Evolutionary conservation across 2,329 filamentous ascomycete species (phyloP).

Genomic region (Scolecobasidium constrictum): DNA sequence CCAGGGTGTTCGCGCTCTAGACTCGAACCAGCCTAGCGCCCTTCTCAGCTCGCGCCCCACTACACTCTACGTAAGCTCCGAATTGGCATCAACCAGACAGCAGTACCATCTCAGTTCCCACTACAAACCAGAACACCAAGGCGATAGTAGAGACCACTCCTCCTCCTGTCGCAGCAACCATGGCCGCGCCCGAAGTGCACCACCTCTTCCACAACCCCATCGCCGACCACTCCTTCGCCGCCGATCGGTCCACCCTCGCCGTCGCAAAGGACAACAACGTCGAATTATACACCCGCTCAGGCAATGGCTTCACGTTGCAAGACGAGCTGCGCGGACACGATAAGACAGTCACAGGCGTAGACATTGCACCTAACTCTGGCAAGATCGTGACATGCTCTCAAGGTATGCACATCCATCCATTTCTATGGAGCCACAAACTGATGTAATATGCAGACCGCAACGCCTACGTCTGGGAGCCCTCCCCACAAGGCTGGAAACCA

Average conservation of each 20-base stretch:
- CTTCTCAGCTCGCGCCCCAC: too few relatives aligned
- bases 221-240: slow-evolving; percentile 95
- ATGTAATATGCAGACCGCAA: slow-evolving; percentile 63
- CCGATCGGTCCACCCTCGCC: slow-evolving; percentile 77
- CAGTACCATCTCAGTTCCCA: too few relatives aligned
- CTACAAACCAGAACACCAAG: too few relatives aligned
- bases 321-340: slow-evolving; percentile 95
- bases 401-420: slow-evolving; percentile 38
- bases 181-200: slow-evolving; percentile 84
- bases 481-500: slow-evolving; percentile 87
- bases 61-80: too few relatives aligned
- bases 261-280: slow-evolving; percentile 84
- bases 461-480: slow-evolving; percentile 94
- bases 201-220: slow-evolving; percentile 96
- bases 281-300: slow-evolving; percentile 71
- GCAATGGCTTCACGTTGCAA: slow-evolving; percentile 68
- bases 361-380: slow-evolving; percentile 82
- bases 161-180: slow-evolving; percentile 70
- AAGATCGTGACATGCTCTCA: slow-evolving; percentile 97
- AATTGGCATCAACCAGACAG: too few relatives aligned
- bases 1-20: too few relatives aligned
- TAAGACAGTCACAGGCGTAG: slow-evolving; percentile 91
- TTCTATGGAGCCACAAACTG: neutral
- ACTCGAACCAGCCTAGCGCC: too few relatives aligned
- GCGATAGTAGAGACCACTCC: slow-evolving; percentile 99